Conservation (phyloP, 2,329 filamentous ascomycete species). For the Fusarium sp. region DNA sequence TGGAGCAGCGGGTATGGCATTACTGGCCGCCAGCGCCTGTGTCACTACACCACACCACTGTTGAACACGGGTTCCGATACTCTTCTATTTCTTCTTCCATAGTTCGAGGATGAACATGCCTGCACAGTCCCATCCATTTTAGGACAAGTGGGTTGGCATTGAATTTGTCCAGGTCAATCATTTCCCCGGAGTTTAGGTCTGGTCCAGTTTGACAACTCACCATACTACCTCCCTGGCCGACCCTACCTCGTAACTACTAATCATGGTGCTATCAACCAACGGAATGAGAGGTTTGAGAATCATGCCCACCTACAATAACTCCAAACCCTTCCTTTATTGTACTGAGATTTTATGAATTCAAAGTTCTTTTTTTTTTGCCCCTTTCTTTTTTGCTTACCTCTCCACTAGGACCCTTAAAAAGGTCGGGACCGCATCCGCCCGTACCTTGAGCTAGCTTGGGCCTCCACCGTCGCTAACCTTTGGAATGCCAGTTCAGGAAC, state of each 20-base stretch:
- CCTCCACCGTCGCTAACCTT: slow-evolving; percentile 1
- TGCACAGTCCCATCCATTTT: slow-evolving; percentile 9
- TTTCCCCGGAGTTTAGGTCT: slow-evolving; percentile 28
- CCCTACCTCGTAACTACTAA: neutral
- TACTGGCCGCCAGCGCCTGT: neutral
- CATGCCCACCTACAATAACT: neutral
- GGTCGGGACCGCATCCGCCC: slow-evolving; percentile 4
- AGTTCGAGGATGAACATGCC: slow-evolving; percentile 16
- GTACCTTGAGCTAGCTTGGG: slow-evolving; percentile 26
- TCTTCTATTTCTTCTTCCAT: slow-evolving; percentile 18
- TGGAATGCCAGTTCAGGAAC: slow-evolving; percentile 25
- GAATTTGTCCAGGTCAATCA: slow-evolving; percentile 5
- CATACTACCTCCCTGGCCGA: neutral
- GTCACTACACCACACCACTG: neutral
- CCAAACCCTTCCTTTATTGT: neutral
- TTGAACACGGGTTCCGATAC: neutral
- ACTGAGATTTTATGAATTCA: neutral
- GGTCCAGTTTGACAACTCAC: slow-evolving; percentile 20
- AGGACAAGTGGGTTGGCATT: slow-evolving; percentile 8
- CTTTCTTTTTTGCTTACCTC: neutral
- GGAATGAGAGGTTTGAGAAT: slow-evolving; percentile 2
- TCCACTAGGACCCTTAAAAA: slow-evolving; percentile 16
- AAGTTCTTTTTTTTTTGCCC: neutral
- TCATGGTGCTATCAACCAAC: neutral
- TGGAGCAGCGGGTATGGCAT: neutral